These are phyloP conservation scores for Xylariaceae sp. DNA, from an alignment of 2,329 filamentous ascomycete species.

Conservation along the genomic window DNA sequence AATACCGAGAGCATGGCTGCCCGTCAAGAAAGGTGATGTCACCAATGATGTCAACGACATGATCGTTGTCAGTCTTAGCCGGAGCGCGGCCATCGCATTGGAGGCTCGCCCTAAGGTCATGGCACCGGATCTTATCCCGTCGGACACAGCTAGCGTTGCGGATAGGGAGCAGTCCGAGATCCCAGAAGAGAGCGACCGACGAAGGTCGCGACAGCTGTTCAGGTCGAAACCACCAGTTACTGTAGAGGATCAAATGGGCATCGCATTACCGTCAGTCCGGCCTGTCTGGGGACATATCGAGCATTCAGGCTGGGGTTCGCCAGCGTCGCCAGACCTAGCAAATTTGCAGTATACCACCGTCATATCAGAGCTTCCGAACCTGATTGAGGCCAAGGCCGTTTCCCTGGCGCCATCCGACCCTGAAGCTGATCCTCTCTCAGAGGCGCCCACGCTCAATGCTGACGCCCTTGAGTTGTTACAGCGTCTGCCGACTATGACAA, in stretches of 20 bases:
- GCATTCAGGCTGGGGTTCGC: slow-evolving; percentile 86
- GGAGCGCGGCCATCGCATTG: slow-evolving; percentile 79
- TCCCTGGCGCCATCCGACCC: slow-evolving; percentile 67
- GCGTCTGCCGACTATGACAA: slow-evolving; percentile 65
- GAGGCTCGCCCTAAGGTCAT: slow-evolving; percentile 67
- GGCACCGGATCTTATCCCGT: slow-evolving; percentile 20
- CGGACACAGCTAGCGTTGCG: slow-evolving; percentile 12
- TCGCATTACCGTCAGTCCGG: slow-evolving; percentile 49
- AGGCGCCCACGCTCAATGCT: slow-evolving; percentile 55
- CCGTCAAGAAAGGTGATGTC: slow-evolving; percentile 81
- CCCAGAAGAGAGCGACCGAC: slow-evolving; percentile 12
- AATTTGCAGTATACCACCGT: slow-evolving; percentile 82
- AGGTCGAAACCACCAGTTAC: slow-evolving; percentile 37
- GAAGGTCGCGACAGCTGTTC: slow-evolving; percentile 23
- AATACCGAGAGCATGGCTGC: slow-evolving; percentile 85
- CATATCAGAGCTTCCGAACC: slow-evolving; percentile 77
- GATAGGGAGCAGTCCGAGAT: slow-evolving; percentile 5
- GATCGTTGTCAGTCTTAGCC: slow-evolving; percentile 68
- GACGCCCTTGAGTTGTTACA: slow-evolving; percentile 70
- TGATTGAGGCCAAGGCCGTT: slow-evolving; percentile 92
- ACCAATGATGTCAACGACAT: slow-evolving; percentile 70
- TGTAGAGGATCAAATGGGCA: slow-evolving; percentile 38
- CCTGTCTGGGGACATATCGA: slow-evolving; percentile 77
- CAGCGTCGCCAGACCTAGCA: slow-evolving; percentile 69
- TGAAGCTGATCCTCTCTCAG: slow-evolving; percentile 31